These are phyloP conservation scores for Psilocybe cyanescens DNA, from an alignment of 768 basidiomycete species.

Conservation along the genomic window DNA sequence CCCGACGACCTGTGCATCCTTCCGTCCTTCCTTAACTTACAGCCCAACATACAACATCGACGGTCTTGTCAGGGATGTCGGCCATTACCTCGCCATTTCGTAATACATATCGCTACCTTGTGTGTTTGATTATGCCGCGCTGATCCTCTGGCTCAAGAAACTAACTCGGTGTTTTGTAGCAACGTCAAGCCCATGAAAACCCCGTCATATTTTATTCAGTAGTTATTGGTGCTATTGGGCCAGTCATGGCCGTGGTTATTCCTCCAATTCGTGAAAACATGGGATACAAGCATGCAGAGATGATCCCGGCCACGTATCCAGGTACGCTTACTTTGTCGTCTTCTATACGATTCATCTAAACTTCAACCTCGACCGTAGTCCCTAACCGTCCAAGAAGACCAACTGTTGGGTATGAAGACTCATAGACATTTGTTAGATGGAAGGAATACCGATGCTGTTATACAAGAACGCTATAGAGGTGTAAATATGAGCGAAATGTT, in stretches of 20 bases:
- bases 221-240: conserved; percentile 75
- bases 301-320: conserved; percentile 79
- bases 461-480: background rate
- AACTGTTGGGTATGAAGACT: conserved; percentile 78
- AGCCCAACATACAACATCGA: conserved; percentile 1
- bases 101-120: conserved; percentile 55
- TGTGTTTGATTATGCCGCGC: conserved; percentile 21
- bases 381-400: conserved; percentile 72
- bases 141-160: background rate
- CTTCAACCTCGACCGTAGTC: conserved; percentile 41
- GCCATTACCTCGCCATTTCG: conserved; percentile 50
- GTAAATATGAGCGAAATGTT: background rate
- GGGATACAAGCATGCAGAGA: conserved; percentile 73
- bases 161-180: conserved; percentile 46
- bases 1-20: background rate
- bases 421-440: conserved; percentile 23
- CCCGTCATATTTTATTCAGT: conserved; percentile 91
- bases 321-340: conserved; percentile 46
- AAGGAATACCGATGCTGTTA: background rate
- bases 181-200: conserved; percentile 89
- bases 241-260: conserved; percentile 69
- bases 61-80: conserved; percentile 37
- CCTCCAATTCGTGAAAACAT: conserved; percentile 81
- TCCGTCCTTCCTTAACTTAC: conserved; percentile 1
- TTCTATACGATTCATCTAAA: background rate